phyloP scores from a whole-genome alignment of 2,329 filamentous ascomycete genomes.

The Trichoderma arundinaceum region DNA sequence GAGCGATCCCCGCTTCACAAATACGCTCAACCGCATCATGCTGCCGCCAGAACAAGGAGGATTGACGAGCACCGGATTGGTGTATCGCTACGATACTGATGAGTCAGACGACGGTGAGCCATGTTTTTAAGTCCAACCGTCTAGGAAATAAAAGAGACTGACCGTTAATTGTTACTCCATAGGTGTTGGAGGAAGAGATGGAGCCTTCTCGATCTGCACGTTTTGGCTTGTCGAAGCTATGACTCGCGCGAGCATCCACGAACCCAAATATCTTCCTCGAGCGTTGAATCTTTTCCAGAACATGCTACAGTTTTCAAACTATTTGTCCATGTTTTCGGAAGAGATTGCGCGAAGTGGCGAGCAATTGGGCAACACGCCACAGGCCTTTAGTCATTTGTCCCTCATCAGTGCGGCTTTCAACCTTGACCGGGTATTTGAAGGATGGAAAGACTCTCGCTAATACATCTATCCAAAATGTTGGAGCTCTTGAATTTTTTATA shows the following conservation, averaged over 20 bases:
- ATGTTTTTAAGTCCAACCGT: neutral
- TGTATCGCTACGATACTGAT: constrained; percentile 75
- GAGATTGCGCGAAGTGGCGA: constrained; percentile 77
- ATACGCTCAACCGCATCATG: constrained; percentile 74
- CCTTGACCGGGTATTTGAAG: constrained; percentile 59
- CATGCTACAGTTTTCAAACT: constrained; percentile 77
- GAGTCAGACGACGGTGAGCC: constrained; percentile 70
- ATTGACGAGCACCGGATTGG: constrained; percentile 74
- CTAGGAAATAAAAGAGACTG: neutral
- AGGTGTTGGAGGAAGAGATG: constrained; percentile 76
- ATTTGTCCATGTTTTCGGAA: constrained; percentile 78
- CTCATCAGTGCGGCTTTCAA: constrained; percentile 80
- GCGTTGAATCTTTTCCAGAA: constrained; percentile 77
- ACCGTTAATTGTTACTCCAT: constrained; percentile 1
- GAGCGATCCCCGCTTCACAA: constrained; percentile 76
- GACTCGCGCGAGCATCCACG: constrained; percentile 69
- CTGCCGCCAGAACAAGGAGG: constrained; percentile 75
- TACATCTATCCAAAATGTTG: neutral
- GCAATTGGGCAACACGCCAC: constrained; percentile 79
- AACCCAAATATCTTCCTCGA: constrained; percentile 65
- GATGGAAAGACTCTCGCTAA: constrained; percentile 31
- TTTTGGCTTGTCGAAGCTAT: constrained; percentile 84
- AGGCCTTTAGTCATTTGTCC: constrained; percentile 78
- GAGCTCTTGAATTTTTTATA: neutral
- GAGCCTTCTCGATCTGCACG: constrained; percentile 81